Conservation (phyloP, 2,329 filamentous ascomycete species). For the Fusarium setosum region DNA sequence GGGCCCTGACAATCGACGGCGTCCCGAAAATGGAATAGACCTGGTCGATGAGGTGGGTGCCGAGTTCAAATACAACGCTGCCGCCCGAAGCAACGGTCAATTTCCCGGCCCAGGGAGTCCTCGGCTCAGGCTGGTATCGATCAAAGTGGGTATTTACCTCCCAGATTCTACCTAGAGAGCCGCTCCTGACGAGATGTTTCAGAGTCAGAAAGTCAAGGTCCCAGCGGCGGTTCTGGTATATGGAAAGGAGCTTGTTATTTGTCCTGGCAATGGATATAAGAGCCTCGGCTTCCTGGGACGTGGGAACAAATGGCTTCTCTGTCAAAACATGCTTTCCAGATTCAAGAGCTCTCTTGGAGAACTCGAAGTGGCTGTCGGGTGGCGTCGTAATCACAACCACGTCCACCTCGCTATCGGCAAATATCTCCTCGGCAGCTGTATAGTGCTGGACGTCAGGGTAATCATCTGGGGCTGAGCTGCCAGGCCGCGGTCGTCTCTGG, state of each 20-base stretch:
- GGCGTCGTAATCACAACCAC: no score
- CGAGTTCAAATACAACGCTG: no score
- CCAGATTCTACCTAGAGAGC: slow-evolving; percentile 72
- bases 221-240: slow-evolving; percentile 81
- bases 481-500: slow-evolving; percentile 73
- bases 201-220: slow-evolving; percentile 81
- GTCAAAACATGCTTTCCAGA: no score
- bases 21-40: no score
- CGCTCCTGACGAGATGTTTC: slow-evolving; percentile 67
- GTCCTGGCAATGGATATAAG: slow-evolving; percentile 66
- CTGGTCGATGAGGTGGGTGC: no score
- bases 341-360: no score
- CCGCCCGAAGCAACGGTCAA: slow-evolving; percentile 54
- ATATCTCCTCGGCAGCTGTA: no score
- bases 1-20: no score
- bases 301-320: slow-evolving; percentile 45
- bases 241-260: slow-evolving; percentile 64
- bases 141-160: slow-evolving; percentile 86
- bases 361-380: no score
- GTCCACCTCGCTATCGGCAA: no score
- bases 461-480: slow-evolving; percentile 20
- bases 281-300: slow-evolving; percentile 65
- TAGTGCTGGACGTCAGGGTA: no score
- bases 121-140: slow-evolving; percentile 70
- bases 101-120: slow-evolving; percentile 72